Percentiles rank a stretch among this genome's conserved stretches.
Evolutionary conservation across 306 rosid species (phyloP).

Genomic region (Alnus rubra): DNA sequence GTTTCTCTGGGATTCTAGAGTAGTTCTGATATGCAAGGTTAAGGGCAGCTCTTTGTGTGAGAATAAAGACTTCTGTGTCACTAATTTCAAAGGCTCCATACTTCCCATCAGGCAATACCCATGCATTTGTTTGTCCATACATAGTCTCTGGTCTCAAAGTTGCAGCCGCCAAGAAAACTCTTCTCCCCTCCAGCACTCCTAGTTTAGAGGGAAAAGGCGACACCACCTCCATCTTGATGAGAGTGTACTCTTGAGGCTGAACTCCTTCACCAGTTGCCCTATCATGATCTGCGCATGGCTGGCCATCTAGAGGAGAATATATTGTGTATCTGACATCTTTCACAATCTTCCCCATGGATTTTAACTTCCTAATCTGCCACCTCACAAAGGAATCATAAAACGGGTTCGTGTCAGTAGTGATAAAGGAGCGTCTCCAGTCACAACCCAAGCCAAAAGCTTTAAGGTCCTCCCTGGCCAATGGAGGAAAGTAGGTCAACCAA

Average conservation of each 20-base stretch:
- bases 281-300: slow-evolving; percentile 98
- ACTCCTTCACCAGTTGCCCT: slow-evolving; percentile 97
- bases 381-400: slow-evolving; percentile 75
- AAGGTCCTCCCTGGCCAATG: slow-evolving; percentile 84
- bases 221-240: slow-evolving; percentile 84
- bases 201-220: slow-evolving; percentile 68
- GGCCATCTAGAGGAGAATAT: slow-evolving; percentile 91
- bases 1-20: slow-evolving; percentile 67
- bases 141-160: slow-evolving; percentile 96
- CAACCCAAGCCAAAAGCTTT: slow-evolving; percentile 91
- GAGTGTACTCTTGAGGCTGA: slow-evolving; percentile 90
- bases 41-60: slow-evolving; percentile 75
- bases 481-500: slow-evolving; percentile 88
- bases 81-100: slow-evolving; percentile 90
- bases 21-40: slow-evolving; percentile 86
- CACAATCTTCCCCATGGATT: slow-evolving; percentile 80
- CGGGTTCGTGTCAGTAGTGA: slow-evolving; percentile 75
- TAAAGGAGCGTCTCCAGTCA: slow-evolving; percentile 94
- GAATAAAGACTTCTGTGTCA: slow-evolving; percentile 71
- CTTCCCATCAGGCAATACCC: slow-evolving; percentile 93
- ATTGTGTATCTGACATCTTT: slow-evolving; percentile 86
- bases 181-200: slow-evolving; percentile 67
- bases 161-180: slow-evolving; percentile 83
- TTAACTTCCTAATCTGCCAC: slow-evolving; percentile 97
- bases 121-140: slow-evolving; percentile 98